phyloP scores from a whole-genome alignment of 306 rosid genomes.

The Rubus parviflorus region DNA sequence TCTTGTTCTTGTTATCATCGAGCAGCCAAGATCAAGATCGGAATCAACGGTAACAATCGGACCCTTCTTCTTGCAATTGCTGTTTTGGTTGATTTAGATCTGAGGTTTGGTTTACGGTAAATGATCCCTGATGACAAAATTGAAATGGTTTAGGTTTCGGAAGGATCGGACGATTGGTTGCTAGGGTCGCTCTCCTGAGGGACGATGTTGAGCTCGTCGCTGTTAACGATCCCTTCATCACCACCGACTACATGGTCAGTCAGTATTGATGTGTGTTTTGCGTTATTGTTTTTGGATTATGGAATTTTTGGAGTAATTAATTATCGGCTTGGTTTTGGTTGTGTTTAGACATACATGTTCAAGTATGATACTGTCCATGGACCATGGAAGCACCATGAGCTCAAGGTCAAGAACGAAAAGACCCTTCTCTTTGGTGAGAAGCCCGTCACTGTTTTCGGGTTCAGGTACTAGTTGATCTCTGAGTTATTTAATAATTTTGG shows the following conservation, averaged over 20 bases:
- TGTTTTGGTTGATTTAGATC: neutral
- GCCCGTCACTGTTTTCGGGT: constrained; percentile 66
- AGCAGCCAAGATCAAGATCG: too few species aligned
- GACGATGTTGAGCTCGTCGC: constrained; percentile 95
- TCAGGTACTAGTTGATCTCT: constrained; percentile 38
- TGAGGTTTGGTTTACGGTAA: neutral
- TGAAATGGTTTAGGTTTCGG: constrained; percentile 62
- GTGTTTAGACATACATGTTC: constrained; percentile 81
- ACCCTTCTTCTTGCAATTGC: neutral
- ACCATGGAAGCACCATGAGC: constrained; percentile 76
- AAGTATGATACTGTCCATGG: constrained; percentile 91
- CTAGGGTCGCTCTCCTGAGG: constrained; percentile 88
- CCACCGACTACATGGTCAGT: constrained; percentile 81
- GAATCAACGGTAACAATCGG: neutral
- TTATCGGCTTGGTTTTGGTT: constrained; percentile 12
- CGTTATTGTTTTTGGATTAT: neutral
- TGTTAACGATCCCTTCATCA: constrained; percentile 87
- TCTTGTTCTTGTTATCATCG: too few species aligned
- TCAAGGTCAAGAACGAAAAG: constrained; percentile 76
- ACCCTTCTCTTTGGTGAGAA: constrained; percentile 91
- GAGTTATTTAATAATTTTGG: neutral
- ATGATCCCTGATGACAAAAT: neutral
- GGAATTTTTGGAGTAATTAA: neutral
- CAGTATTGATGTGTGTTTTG: neutral
- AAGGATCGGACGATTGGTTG: constrained; percentile 96